phyloP scores from a whole-genome alignment of 352 stramenopile genomes.

The Globisporangium echinulatum region DNA sequence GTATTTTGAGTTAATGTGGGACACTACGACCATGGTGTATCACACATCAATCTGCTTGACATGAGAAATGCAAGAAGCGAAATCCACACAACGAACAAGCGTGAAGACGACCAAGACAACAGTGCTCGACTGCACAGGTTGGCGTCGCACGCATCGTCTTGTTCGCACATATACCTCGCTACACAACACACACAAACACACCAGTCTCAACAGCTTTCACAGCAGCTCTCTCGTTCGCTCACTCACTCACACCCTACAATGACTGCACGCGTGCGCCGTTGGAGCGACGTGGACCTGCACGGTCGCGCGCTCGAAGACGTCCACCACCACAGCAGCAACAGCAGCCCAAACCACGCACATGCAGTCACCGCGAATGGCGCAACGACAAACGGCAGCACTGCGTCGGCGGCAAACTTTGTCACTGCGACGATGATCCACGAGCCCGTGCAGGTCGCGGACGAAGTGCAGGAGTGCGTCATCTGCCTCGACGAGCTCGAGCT shows the following conservation, averaged over 20 bases:
- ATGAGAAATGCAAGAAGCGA: too few species aligned
- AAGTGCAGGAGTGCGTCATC: conserved; percentile 69
- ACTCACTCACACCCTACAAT: neutral
- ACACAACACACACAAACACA: neutral
- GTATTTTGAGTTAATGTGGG: too few species aligned
- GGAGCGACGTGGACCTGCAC: conserved; percentile 60
- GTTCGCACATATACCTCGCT: too few species aligned
- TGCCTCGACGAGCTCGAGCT: conserved; percentile 70
- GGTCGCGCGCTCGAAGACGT: conserved; percentile 13
- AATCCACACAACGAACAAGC: too few species aligned
- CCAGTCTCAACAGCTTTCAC: neutral
- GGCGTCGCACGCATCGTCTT: too few species aligned
- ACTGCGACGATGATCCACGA: conserved; percentile 29
- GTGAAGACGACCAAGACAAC: too few species aligned
- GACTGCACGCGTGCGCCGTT: conserved; percentile 50
- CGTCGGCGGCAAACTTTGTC: neutral
- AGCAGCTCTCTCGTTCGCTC: too few species aligned
- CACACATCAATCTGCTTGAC: too few species aligned
- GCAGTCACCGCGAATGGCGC: neutral
- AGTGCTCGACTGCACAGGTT: too few species aligned
- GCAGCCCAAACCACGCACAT: neutral
- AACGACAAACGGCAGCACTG: neutral
- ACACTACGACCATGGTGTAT: too few species aligned
- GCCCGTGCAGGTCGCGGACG: conserved; percentile 21
- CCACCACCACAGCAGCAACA: conserved; percentile 3